Percentiles rank a stretch among this genome's conserved stretches.
phyloP scores from a whole-genome alignment of 371 early-diverging fungal species.

The Mortierella sp. region DNA sequence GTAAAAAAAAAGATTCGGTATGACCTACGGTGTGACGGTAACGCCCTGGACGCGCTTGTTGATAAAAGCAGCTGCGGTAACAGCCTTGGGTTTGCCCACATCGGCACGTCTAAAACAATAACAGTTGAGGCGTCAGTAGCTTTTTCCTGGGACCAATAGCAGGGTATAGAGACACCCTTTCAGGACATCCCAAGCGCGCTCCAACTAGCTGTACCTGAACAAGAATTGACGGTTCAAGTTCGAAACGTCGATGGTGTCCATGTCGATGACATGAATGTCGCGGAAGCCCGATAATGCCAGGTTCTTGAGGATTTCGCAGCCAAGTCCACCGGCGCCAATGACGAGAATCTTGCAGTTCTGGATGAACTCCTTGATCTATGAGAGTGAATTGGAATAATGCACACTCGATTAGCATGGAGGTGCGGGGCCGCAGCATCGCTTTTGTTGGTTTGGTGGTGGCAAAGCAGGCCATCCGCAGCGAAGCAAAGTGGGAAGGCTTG shows the following conservation, averaged over 20 bases:
- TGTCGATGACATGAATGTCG: constrained; percentile 80
- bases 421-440: neutral
- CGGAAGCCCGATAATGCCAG: constrained; percentile 75
- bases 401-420: neutral
- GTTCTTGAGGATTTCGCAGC: constrained; percentile 80
- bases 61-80: constrained; percentile 92
- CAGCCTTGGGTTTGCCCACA: constrained; percentile 87
- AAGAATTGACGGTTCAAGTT: constrained; percentile 88
- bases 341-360: constrained; percentile 62
- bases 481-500: neutral
- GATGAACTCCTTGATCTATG: constrained; percentile 53
- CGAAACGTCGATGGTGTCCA: constrained; percentile 84
- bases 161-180: neutral
- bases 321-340: constrained; percentile 73
- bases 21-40: constrained; percentile 83
- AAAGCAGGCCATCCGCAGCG: constrained; percentile 8
- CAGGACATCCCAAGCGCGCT: neutral
- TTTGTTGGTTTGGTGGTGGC: neutral
- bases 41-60: constrained; percentile 86
- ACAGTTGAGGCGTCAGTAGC: neutral
- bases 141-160: neutral
- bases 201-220: constrained; percentile 59
- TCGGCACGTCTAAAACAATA: constrained; percentile 70
- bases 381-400: neutral
- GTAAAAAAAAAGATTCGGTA: neutral